Conservation (phyloP, 176 grass and related monocot genomes). For the Leersia perrieri region DNA sequence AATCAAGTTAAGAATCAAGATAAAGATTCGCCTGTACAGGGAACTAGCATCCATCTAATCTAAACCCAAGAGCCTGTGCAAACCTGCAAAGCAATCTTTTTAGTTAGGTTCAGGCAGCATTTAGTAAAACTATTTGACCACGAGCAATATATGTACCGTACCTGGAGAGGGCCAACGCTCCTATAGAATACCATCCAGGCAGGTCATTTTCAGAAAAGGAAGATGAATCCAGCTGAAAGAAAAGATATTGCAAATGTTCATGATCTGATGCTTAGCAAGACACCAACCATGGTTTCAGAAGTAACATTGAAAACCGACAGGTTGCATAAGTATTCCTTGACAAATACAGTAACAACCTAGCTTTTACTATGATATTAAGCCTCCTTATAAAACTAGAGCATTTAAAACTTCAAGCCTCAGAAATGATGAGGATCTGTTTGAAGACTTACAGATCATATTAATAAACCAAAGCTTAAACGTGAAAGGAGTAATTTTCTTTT, state of each 20-base stretch:
- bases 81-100: slow-evolving; percentile 33
- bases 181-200: slow-evolving; percentile 18
- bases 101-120: slow-evolving; percentile 1
- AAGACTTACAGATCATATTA: background rate
- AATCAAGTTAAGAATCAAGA: slow-evolving; percentile 33
- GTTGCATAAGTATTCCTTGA: background rate
- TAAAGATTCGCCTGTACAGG: slow-evolving; percentile 49
- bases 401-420: background rate
- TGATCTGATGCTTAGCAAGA: background rate
- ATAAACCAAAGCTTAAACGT: background rate
- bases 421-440: background rate
- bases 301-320: background rate
- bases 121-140: slow-evolving; percentile 5
- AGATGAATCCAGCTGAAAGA: slow-evolving; percentile 37
- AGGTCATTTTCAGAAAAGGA: slow-evolving; percentile 17
- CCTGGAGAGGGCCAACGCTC: slow-evolving; percentile 1
- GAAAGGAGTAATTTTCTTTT: too few species aligned
- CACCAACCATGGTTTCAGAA: too few species aligned
- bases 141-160: slow-evolving; percentile 16
- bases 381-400: background rate
- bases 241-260: background rate
- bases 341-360: background rate
- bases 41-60: slow-evolving; percentile 49
- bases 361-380: background rate
- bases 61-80: slow-evolving; percentile 20